Conservation (phyloP, 352 stramenopile genomes). For the Phytophthora pseudosyringae region DNA sequence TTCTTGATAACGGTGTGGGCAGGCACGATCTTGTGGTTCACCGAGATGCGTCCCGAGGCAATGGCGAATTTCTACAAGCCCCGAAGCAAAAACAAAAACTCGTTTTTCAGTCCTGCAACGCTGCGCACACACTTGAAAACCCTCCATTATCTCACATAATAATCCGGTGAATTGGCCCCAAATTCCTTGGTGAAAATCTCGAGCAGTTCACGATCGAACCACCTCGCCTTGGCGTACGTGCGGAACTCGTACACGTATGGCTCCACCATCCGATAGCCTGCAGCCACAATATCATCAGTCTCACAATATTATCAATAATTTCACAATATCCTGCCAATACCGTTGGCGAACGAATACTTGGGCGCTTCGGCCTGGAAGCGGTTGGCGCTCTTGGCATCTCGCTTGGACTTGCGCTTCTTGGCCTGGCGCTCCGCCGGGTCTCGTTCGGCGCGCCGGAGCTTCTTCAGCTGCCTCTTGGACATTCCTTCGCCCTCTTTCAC, state of each 20-base stretch:
- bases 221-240: conserved; percentile 95
- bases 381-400: conserved; percentile 47
- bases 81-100: not conserved
- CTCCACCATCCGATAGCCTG: conserved; percentile 86
- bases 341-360: conserved; percentile 72
- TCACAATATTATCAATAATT: conserved; percentile 14
- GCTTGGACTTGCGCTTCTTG: conserved; percentile 64
- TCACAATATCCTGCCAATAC: conserved; percentile 7
- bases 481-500: conserved; percentile 21
- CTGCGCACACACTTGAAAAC: not conserved
- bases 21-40: conserved; percentile 89
- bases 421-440: conserved; percentile 36
- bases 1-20: conserved; percentile 90
- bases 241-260: conserved; percentile 97
- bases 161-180: conserved; percentile 83
- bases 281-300: conserved; percentile 10
- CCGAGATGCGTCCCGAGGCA: conserved; percentile 92
- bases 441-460: conserved; percentile 40
- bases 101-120: too few relatives aligned
- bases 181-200: conserved; percentile 93
- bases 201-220: conserved; percentile 91
- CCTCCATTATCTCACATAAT: conserved; percentile 63
- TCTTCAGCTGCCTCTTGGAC: conserved; percentile 60
- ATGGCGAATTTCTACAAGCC: conserved; percentile 90
- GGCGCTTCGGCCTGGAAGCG: conserved; percentile 49